Conservation (phyloP, 305 asterid species). For the Solanum chacoense region DNA sequence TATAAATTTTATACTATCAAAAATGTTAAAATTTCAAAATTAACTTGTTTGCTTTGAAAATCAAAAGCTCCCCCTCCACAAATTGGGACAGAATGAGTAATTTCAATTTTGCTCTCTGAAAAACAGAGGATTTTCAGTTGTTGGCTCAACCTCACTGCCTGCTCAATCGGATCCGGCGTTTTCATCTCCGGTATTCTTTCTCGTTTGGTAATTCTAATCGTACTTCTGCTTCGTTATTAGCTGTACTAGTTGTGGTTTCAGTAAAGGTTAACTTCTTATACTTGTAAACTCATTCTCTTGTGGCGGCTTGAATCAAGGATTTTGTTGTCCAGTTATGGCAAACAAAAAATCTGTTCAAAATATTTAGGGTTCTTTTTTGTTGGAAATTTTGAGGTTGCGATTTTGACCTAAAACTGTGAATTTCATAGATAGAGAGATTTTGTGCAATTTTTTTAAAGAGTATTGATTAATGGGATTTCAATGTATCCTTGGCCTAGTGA, state of each 20-base stretch:
- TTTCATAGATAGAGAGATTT: not conserved
- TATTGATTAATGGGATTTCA: not conserved
- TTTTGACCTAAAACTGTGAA: not conserved
- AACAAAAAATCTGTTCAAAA: not conserved
- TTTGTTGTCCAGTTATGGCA: not conserved
- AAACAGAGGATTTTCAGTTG: not conserved
- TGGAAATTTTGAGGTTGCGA: not conserved
- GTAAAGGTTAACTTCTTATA: not conserved
- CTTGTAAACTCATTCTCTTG: not conserved
- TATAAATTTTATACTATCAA: not conserved
- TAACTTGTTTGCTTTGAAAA: not conserved
- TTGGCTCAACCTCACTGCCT: not conserved
- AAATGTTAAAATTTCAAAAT: not conserved
- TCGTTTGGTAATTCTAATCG: not conserved
- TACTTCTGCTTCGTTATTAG: not conserved
- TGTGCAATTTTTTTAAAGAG: not conserved
- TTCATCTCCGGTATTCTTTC: not conserved
- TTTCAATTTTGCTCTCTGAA: not conserved
- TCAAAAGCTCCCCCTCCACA: not conserved
- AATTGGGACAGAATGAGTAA: not conserved
- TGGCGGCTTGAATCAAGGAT: not conserved
- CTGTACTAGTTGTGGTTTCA: not conserved
- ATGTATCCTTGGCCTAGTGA: not conserved
- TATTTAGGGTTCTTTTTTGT: not conserved
- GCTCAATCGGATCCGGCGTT: not conserved